phyloP scores from a whole-genome alignment of 2,329 filamentous ascomycete species.

The Exutisphaerella laricina region DNA sequence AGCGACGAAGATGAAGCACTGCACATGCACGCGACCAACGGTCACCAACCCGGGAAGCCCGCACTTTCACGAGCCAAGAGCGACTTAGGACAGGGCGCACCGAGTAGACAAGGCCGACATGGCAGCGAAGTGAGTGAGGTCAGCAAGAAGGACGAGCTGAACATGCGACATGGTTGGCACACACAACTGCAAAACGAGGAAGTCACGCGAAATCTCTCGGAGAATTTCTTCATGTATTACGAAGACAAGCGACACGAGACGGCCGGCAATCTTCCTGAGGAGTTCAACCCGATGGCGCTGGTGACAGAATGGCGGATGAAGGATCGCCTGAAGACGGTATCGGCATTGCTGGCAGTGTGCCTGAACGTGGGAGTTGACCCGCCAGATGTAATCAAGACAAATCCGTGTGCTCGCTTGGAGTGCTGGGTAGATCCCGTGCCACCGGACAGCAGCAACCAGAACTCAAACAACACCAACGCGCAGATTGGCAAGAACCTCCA shows the following conservation, averaged over 20 bases:
- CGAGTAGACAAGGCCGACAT: constrained; percentile 5
- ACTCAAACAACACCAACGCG: constrained; percentile 50
- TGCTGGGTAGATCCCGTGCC: constrained; percentile 90
- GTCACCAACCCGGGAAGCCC: constrained; percentile 11
- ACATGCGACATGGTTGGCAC: constrained; percentile 79
- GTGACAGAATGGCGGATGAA: constrained; percentile 97
- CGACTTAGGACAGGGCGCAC: constrained; percentile 12
- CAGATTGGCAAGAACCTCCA: constrained; percentile 96
- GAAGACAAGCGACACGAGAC: constrained; percentile 97
- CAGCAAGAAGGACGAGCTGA: constrained; percentile 13
- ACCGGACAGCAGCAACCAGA: constrained; percentile 44
- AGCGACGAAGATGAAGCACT: constrained; percentile 29
- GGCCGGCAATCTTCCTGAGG: constrained; percentile 73
- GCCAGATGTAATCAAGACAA: constrained; percentile 93
- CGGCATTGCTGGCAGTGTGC: constrained; percentile 87
- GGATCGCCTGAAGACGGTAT: constrained; percentile 93
- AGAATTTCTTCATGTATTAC: constrained; percentile 99
- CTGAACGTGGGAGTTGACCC: constrained; percentile 97
- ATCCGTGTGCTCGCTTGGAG: constrained; percentile 85
- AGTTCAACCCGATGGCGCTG: constrained; percentile 27
- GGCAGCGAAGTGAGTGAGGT: constrained; percentile 11
- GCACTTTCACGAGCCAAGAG: constrained; percentile 19
- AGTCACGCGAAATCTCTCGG: constrained; percentile 60
- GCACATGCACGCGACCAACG: constrained; percentile 49
- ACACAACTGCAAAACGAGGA: constrained; percentile 90